A percentile compares a stretch with the other conserved stretches of the same genome.
Conservation (phyloP, 2,329 filamentous ascomycete genomes). For the Aspergillus eucalypticola region DNA sequence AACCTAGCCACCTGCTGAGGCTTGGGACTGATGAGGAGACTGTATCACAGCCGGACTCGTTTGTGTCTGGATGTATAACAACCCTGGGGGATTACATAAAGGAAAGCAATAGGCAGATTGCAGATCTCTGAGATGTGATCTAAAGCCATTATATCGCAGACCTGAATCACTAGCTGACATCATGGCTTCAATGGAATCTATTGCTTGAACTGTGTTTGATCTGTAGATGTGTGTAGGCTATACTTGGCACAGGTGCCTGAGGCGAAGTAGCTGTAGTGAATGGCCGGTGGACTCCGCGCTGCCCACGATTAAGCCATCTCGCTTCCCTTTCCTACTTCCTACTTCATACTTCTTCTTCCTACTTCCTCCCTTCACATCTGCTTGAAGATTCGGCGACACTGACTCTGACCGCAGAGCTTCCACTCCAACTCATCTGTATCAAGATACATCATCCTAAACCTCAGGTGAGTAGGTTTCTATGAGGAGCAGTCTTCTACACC, state of each 20-base stretch:
- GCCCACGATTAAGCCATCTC: not conserved
- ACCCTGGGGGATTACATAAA: not conserved
- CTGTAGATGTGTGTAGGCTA: not conserved
- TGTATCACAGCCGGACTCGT: not conserved
- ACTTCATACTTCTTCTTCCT: not conserved
- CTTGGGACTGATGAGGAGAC: not conserved
- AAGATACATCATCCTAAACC: no score
- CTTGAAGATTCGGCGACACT: no score
- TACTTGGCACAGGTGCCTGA: not conserved
- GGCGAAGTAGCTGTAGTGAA: not conserved
- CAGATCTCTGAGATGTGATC: not conserved
- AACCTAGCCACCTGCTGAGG: not conserved
- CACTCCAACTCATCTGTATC: no score
- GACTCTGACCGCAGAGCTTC: no score
- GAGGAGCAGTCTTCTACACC: no score
- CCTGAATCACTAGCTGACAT: constrained; percentile 12
- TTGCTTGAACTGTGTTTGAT: constrained; percentile 7
- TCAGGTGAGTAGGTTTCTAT: no score
- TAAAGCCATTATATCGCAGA: not conserved
- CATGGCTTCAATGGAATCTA: constrained; percentile 23
- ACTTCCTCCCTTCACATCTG: not conserved
- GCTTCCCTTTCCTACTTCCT: not conserved
- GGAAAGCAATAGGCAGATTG: not conserved
- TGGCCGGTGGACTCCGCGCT: not conserved
- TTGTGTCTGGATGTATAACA: not conserved